phyloP scores from a whole-genome alignment of 169 alveolate species.

The Plasmodium gaboni region DNA sequence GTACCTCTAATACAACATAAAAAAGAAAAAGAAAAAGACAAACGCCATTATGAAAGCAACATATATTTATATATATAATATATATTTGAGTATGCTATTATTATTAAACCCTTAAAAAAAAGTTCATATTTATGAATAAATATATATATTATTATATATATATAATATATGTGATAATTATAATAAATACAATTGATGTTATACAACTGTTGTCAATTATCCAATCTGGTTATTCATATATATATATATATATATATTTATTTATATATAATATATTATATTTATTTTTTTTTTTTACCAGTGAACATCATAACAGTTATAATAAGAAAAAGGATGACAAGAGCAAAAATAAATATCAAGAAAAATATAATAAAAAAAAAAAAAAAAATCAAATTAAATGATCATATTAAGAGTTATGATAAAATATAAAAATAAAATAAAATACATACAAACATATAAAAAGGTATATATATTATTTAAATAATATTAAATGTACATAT shows the following conservation, averaged over 20 bases:
- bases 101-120: too few relatives aligned
- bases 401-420: not conserved
- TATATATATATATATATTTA: not conserved
- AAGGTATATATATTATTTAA: too few relatives aligned
- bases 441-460: too few relatives aligned
- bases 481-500: too few relatives aligned
- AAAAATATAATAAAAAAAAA: not conserved
- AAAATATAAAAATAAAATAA: too few relatives aligned
- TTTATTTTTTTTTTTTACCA: conserved; percentile 1
- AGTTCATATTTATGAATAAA: too few relatives aligned
- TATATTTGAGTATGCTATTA: too few relatives aligned
- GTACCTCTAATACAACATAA: too few relatives aligned
- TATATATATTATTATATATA: too few relatives aligned
- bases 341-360: conserved; percentile 1
- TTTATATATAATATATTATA: not conserved
- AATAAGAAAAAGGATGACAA: not conserved
- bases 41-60: too few relatives aligned
- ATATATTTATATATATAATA: too few relatives aligned
- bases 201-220: not conserved
- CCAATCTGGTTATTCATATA: not conserved
- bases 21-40: too few relatives aligned
- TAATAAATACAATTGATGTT: not conserved
- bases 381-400: not conserved
- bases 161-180: not conserved
- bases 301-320: not conserved